These are phyloP conservation scores for Lignosus rhinocerotis DNA, from an alignment of 1,284 basidiomycete genomes.

Conservation along the genomic window DNA sequence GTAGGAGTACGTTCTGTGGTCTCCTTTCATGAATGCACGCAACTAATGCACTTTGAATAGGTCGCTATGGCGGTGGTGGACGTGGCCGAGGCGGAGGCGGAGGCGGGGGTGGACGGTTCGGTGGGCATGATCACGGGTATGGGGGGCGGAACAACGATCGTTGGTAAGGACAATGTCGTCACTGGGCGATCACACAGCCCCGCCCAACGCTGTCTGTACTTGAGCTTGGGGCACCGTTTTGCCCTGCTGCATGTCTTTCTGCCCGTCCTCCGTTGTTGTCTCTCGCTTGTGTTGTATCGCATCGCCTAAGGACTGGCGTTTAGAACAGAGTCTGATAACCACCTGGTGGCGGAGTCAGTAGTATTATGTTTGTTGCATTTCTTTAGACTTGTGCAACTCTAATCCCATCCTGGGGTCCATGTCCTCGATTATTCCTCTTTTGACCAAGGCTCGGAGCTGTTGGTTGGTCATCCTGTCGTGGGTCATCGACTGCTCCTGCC, in stretches of 20 bases:
- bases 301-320: conserved; percentile 8
- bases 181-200: background rate
- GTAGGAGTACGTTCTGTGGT: conserved; percentile 52
- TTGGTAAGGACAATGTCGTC: conserved; percentile 26
- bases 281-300: conserved; percentile 6
- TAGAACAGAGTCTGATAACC: conserved; percentile 19
- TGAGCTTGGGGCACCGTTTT: background rate
- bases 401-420: conserved; percentile 12
- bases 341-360: conserved; percentile 12
- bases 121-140: conserved; percentile 34
- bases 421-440: background rate
- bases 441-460: background rate
- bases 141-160: conserved; percentile 31
- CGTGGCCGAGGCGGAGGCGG: conserved; percentile 35
- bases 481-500: background rate
- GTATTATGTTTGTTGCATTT: conserved; percentile 25
- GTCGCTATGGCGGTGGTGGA: conserved; percentile 35
- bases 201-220: background rate
- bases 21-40: background rate
- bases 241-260: background rate
- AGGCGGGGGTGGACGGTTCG: conserved; percentile 37
- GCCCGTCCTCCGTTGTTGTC: background rate
- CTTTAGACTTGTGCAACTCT: conserved; percentile 23
- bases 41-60: conserved; percentile 12
- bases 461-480: too few relatives aligned